Percentiles rank a stretch among this genome's conserved stretches.
These are phyloP conservation scores for Cutaneotrichosporon mucoides DNA, from an alignment of 1,284 basidiomycete species.

Conservation along the genomic window DNA sequence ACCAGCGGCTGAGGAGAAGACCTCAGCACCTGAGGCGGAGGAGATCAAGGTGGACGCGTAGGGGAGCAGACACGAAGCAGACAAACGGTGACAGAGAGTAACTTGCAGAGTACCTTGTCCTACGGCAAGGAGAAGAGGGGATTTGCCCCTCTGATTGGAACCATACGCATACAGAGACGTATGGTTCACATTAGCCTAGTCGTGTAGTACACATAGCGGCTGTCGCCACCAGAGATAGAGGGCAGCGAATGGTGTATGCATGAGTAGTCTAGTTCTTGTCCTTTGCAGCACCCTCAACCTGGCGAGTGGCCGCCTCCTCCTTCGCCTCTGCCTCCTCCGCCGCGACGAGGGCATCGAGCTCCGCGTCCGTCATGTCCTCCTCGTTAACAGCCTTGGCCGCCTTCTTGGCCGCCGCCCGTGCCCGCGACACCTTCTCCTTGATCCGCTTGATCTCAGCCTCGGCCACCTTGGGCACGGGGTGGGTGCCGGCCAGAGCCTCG, in stretches of 20 bases:
- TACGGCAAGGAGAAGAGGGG: too few species aligned
- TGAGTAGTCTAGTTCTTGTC: constrained; percentile 3
- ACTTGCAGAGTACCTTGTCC: too few species aligned
- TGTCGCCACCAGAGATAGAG: constrained; percentile 1
- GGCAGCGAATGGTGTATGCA: constrained; percentile 9
- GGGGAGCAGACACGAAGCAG: not conserved
- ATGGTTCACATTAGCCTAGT: too few species aligned
- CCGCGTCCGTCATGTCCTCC: constrained; percentile 22
- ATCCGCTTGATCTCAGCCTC: constrained; percentile 1
- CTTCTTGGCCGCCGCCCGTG: not conserved
- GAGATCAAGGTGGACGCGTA: constrained; percentile 13
- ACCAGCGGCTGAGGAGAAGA: not conserved
- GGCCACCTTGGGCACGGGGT: constrained; percentile 5
- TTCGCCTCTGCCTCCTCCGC: constrained; percentile 15
- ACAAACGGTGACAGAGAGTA: not conserved
- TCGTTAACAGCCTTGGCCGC: constrained; percentile 13
- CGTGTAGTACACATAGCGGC: too few species aligned
- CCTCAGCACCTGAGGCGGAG: not conserved
- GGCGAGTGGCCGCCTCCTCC: constrained; percentile 8
- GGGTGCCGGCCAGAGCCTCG: constrained; percentile 9
- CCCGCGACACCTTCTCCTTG: not conserved
- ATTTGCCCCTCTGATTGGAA: too few species aligned
- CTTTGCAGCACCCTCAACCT: not conserved
- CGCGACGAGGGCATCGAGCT: constrained; percentile 14
- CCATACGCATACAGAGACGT: too few species aligned